Evolutionary conservation across 2,329 filamentous ascomycete species (phyloP).

Genomic region (Elsinoe australis): DNA sequence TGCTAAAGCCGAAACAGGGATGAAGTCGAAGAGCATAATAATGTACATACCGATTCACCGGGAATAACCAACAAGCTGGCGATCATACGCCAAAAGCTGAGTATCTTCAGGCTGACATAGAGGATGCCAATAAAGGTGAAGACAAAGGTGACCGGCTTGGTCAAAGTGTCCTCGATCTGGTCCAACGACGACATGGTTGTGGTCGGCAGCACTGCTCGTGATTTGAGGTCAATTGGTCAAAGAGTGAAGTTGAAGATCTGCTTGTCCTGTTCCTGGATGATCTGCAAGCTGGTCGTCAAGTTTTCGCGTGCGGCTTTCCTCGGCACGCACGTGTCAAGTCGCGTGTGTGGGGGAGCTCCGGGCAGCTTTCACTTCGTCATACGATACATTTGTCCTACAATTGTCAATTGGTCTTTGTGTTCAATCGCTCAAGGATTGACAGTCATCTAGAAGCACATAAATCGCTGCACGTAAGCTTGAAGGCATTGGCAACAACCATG

Average conservation of each 20-base stretch:
- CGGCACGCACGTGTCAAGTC: background rate
- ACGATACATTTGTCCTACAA: background rate
- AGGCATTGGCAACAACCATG: too few species aligned
- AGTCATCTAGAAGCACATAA: too few species aligned
- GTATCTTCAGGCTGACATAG: conserved; percentile 34
- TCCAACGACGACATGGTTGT: conserved; percentile 15
- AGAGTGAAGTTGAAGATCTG: background rate
- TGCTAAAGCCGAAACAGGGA: too few species aligned
- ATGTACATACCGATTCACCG: conserved; percentile 37
- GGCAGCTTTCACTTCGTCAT: too few species aligned
- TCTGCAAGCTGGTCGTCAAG: background rate
- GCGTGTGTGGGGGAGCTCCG: background rate
- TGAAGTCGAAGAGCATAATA: too few species aligned
- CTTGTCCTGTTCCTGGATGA: conserved; percentile 10
- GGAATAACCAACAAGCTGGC: conserved; percentile 44
- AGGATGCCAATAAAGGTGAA: conserved; percentile 34
- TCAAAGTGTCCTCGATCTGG: conserved; percentile 25
- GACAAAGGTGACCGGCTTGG: conserved; percentile 28
- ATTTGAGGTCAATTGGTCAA: too few species aligned
- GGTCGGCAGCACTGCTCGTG: too few species aligned
- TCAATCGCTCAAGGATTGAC: background rate
- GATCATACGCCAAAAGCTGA: conserved; percentile 42
- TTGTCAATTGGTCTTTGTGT: background rate
- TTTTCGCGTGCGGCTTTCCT: conserved; percentile 9
- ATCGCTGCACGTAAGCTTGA: too few species aligned